A percentile compares a stretch with the other conserved stretches of the same genome.
phyloP scores from a whole-genome alignment of 23 red algal genomes.

The Pyropia yezoensis region DNA sequence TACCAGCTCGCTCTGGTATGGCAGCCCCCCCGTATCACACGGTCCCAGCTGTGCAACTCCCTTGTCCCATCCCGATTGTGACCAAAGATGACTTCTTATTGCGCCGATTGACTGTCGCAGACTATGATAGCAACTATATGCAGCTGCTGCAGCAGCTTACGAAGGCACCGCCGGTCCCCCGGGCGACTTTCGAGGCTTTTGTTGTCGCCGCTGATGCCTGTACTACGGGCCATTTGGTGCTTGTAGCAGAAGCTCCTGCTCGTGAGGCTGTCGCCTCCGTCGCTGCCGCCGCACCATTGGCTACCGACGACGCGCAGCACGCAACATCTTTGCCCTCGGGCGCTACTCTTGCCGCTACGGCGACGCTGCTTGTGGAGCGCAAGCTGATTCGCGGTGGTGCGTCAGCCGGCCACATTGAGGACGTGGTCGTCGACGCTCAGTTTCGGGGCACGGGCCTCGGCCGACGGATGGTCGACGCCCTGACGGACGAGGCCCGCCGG shows the following conservation, averaged over 20 bases:
- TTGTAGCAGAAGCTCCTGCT: slow-evolving; percentile 7
- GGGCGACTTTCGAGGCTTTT: slow-evolving; percentile 18
- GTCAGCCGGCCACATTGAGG: slow-evolving; percentile 62
- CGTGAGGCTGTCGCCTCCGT: no score
- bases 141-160: slow-evolving; percentile 41
- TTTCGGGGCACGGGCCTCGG: slow-evolving; percentile 31
- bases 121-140: slow-evolving; percentile 40
- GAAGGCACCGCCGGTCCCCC: slow-evolving; percentile 13
- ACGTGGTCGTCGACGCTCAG: slow-evolving; percentile 47
- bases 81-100: slow-evolving; percentile 4
- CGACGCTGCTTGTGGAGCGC: slow-evolving; percentile 50
- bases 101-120: slow-evolving; percentile 13
- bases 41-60: no score
- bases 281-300: no score
- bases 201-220: slow-evolving; percentile 5
- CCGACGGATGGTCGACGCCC: slow-evolving; percentile 18
- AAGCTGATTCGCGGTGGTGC: slow-evolving; percentile 63
- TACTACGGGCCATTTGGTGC: slow-evolving; percentile 11
- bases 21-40: no score
- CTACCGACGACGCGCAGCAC: no score
- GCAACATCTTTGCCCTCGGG: not conserved
- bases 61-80: not conserved
- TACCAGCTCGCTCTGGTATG: no score
- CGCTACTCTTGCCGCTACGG: slow-evolving; percentile 19
- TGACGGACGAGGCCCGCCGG: slow-evolving; percentile 26